Base-by-base conservation (phyloP, 257 asterid genomes). In the Anisodus tanguticus region DNA sequence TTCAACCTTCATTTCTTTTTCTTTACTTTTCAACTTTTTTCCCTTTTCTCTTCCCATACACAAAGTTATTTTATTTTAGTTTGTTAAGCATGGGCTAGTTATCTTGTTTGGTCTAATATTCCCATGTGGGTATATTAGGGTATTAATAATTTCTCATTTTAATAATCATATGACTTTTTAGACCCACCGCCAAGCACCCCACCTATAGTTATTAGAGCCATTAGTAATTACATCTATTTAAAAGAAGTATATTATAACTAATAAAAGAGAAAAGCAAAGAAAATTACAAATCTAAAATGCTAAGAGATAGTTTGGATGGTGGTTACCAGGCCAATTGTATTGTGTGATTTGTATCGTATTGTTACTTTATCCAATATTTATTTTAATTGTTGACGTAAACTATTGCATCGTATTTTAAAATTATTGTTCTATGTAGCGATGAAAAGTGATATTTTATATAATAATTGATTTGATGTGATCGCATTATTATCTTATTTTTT, bases 91-190 rank as follows among this genome's bases (percentile, higher is more conserved):
- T 76, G 81, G 45, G 62, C 63, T 26, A 22, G 26, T 76, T 76
- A 76, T 76, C 63, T 53, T 53, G 63, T 76, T 76, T 76, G 63
- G 62, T 26, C 81, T 16, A 76, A 51, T 76, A 76, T 51, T 51
- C 47, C 63, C 16, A 76, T 26, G 81, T 76, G 81, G 81, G 63
- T 12, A 47, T 76, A 76, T 76, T 51, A 53, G 63, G 47, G 81
- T 76, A 71, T 71, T 69, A 19, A 8, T 51, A 53, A 53, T 51
- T 76, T 51, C 47, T 53, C 26, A 76, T 76, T 76, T 53, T 8
- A 76, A 26, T 74, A 74, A 74, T 76, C 45, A 53, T 17, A 13
- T 51, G 13, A 31, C 8, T 26, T 64, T 51, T 1, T 26, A 53
- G 49, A 26, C 26, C 47, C 26, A 76, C 19, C 19, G 22, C 0